Percentiles rank a stretch among this genome's conserved stretches.
Evolutionary conservation across 169 alveolate genomes (phyloP).

Genomic region (Eimeria acervulina): DNA sequence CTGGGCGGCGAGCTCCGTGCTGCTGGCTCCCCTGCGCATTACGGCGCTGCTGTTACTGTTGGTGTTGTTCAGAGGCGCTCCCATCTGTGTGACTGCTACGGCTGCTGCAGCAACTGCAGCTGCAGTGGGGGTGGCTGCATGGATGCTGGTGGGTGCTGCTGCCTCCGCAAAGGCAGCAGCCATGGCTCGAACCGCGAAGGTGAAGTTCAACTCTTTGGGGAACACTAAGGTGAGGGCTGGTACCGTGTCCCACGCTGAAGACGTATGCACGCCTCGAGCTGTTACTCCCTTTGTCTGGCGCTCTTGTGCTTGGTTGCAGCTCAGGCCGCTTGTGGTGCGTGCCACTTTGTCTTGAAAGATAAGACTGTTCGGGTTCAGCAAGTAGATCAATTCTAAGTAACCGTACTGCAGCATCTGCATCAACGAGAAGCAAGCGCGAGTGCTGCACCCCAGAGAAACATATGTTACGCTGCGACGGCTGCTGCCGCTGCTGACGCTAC

Average conservation of each 20-base stretch:
- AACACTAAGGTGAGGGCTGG: slow-evolving; percentile 50
- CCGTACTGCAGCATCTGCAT: slow-evolving; percentile 59
- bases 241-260: slow-evolving; percentile 67
- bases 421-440: slow-evolving; percentile 37
- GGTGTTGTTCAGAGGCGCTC: not conserved
- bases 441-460: slow-evolving; percentile 62
- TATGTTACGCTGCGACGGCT: slow-evolving; percentile 48
- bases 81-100: slow-evolving; percentile 37
- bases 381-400: slow-evolving; percentile 26
- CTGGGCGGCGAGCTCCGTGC: slow-evolving; percentile 70
- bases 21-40: slow-evolving; percentile 44
- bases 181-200: slow-evolving; percentile 59
- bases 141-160: slow-evolving; percentile 36
- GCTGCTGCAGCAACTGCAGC: slow-evolving; percentile 71
- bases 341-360: slow-evolving; percentile 56
- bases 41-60: slow-evolving; percentile 10
- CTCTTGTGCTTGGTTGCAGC: slow-evolving; percentile 66
- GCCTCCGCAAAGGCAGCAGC: slow-evolving; percentile 70
- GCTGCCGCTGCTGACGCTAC: slow-evolving; percentile 73
- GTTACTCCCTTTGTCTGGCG: not conserved
- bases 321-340: slow-evolving; percentile 60
- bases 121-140: slow-evolving; percentile 72
- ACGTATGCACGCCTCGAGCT: slow-evolving; percentile 33
- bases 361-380: slow-evolving; percentile 43
- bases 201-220: slow-evolving; percentile 45